Conservation (phyloP, 2,329 filamentous ascomycete species). For the Trichoderma citrinoviride region DNA sequence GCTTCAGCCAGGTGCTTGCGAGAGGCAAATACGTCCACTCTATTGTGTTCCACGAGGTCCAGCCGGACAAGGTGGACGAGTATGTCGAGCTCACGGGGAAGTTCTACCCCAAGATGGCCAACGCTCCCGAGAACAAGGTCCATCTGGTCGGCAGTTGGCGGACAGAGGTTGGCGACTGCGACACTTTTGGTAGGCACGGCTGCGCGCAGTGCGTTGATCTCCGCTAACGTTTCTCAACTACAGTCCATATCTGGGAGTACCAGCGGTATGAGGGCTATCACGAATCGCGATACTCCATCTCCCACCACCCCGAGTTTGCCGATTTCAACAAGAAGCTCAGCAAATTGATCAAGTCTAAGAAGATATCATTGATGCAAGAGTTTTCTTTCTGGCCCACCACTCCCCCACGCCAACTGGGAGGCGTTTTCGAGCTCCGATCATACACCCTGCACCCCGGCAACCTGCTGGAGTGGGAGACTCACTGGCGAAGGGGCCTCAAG, state of each 20-base stretch:
- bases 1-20: constrained; percentile 91
- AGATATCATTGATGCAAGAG: constrained; percentile 94
- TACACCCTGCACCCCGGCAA: constrained; percentile 97
- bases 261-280: constrained; percentile 97
- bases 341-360: constrained; percentile 78
- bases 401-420: constrained; percentile 82
- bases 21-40: constrained; percentile 98
- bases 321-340: constrained; percentile 84
- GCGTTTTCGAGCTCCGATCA: constrained; percentile 91
- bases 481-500: constrained; percentile 90
- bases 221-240: background rate
- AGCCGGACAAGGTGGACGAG: constrained; percentile 92
- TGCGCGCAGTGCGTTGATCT: background rate
- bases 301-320: constrained; percentile 76
- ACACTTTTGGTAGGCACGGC: constrained; percentile 76
- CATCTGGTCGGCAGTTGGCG: constrained; percentile 97
- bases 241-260: constrained; percentile 99
- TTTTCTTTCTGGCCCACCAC: constrained; percentile 99
- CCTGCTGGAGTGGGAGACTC: constrained; percentile 96
- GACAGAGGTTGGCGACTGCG: constrained; percentile 94
- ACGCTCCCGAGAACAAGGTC: constrained; percentile 83
- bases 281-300: constrained; percentile 81
- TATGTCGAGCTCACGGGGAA: constrained; percentile 85
- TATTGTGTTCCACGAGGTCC: constrained; percentile 94
- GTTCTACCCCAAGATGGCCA: constrained; percentile 91